A percentile compares a stretch with the other conserved stretches of the same genome.
Conservation (phyloP, 2,329 filamentous ascomycete genomes). For the Trichoderma afroharzianum region DNA sequence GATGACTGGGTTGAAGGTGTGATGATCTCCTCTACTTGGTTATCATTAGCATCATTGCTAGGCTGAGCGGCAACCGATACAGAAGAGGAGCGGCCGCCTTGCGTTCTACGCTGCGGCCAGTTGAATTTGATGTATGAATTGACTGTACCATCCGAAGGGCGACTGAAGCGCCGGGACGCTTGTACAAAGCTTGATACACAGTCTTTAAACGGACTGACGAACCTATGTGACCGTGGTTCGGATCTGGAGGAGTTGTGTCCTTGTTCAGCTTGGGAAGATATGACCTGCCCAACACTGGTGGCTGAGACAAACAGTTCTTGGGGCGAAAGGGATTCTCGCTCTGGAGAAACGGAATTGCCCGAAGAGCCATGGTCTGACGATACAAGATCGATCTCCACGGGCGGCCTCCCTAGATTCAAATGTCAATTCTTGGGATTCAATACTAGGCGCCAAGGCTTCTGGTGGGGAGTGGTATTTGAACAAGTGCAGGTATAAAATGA, state of each 20-base stretch:
- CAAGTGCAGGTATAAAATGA: background rate
- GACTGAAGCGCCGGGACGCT: conserved; percentile 25
- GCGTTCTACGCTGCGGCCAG: conserved; percentile 27
- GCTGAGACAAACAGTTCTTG: conserved; percentile 20
- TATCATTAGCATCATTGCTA: background rate
- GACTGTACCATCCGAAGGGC: conserved; percentile 33
- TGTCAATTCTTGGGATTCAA: conserved; percentile 28
- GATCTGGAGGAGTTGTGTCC: conserved; percentile 13
- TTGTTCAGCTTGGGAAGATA: conserved; percentile 11
- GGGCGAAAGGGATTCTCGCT: conserved; percentile 19
- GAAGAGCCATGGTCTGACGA: conserved; percentile 15
- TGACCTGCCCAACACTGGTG: conserved; percentile 4
- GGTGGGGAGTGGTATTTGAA: background rate
- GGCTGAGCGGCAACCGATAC: background rate
- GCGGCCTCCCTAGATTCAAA: conserved; percentile 25
- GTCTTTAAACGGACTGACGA: conserved; percentile 34
- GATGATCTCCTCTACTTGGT: background rate
- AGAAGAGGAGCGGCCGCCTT: background rate
- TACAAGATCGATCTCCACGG: conserved; percentile 19
- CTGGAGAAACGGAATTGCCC: background rate
- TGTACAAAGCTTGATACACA: conserved; percentile 29
- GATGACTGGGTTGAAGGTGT: background rate
- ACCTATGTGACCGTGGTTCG: background rate
- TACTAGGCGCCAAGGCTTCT: conserved; percentile 22
- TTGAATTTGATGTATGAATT: conserved; percentile 39